Conservation (phyloP, 495 filamentous ascomycete species). For the Penicillium simplicissimum region DNA sequence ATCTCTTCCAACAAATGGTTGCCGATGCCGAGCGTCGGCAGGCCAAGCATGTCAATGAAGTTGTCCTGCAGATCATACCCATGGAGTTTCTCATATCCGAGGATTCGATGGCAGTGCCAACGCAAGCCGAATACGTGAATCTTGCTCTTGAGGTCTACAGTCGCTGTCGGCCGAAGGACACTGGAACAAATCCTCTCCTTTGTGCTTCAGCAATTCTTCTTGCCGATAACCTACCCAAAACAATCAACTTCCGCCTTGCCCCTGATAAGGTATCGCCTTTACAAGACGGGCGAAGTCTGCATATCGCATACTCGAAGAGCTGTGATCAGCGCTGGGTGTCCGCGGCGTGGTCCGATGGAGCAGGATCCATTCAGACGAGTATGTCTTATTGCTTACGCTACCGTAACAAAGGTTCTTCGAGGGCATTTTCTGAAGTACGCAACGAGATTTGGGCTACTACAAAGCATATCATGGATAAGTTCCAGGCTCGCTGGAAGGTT, state of each 20-base stretch:
- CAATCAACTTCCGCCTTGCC: conserved; percentile 78
- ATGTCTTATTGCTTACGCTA: conserved; percentile 78
- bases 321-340: conserved; percentile 84
- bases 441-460: conserved; percentile 87
- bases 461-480: conserved; percentile 67
- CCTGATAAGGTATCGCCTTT: conserved; percentile 58
- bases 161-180: conserved; percentile 65
- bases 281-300: conserved; percentile 81
- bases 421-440: conserved; percentile 62
- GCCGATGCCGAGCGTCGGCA: conserved; percentile 50
- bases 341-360: conserved; percentile 89
- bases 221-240: conserved; percentile 66
- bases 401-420: conserved; percentile 55
- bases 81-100: conserved; percentile 67
- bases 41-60: conserved; percentile 57
- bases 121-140: conserved; percentile 63
- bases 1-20: conserved; percentile 70
- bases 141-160: conserved; percentile 87
- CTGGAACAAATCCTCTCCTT: conserved; percentile 32
- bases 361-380: conserved; percentile 71
- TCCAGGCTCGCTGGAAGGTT: conserved; percentile 77
- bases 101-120: conserved; percentile 64
- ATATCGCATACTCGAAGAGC: conserved; percentile 83
- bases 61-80: conserved; percentile 83
- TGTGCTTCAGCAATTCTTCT: conserved; percentile 75